Percentiles rank a stretch among this genome's conserved stretches.
Evolutionary conservation across 257 asterid genomes (phyloP).

Genomic region (Petrea volubilis): DNA sequence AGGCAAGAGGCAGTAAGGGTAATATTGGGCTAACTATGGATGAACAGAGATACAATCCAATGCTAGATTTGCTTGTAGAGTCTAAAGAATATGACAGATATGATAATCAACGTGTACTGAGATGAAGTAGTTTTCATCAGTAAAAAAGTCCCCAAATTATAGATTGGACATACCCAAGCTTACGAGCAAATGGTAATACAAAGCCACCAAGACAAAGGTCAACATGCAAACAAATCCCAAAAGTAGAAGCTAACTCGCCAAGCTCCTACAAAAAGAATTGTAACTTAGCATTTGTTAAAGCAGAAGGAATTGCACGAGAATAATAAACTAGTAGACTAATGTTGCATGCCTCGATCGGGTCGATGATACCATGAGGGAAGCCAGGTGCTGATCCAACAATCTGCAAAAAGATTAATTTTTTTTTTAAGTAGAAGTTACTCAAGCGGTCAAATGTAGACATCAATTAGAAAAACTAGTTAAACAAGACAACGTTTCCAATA

Average conservation of each 20-base stretch:
- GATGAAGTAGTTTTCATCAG: neutral
- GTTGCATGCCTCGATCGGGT: slow-evolving; percentile 87
- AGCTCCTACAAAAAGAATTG: slow-evolving; percentile 64
- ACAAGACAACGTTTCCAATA: neutral
- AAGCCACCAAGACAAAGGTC: slow-evolving; percentile 99
- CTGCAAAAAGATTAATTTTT: slow-evolving; percentile 44
- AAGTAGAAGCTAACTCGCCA: slow-evolving; percentile 75
- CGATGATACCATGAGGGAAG: slow-evolving; percentile 98
- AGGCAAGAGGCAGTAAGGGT: neutral
- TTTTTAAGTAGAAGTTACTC: neutral
- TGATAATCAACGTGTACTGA: neutral
- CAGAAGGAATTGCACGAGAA: slow-evolving; percentile 16
- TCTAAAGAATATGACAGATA: neutral
- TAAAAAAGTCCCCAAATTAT: too few species aligned
- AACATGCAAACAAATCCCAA: slow-evolving; percentile 82
- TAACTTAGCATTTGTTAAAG: slow-evolving; percentile 19
- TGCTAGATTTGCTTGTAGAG: neutral
- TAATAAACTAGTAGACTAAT: slow-evolving; percentile 7
- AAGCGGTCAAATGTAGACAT: slow-evolving; percentile 9
- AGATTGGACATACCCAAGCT: slow-evolving; percentile 73
- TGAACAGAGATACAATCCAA: neutral
- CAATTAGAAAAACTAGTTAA: neutral
- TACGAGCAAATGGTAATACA: slow-evolving; percentile 97
- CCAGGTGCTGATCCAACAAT: slow-evolving; percentile 99
- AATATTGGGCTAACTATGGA: neutral